A percentile compares a stretch with the other conserved stretches of the same genome.
phyloP scores from a whole-genome alignment of 345 rosid genomes.

The Hirschfeldia incana region DNA sequence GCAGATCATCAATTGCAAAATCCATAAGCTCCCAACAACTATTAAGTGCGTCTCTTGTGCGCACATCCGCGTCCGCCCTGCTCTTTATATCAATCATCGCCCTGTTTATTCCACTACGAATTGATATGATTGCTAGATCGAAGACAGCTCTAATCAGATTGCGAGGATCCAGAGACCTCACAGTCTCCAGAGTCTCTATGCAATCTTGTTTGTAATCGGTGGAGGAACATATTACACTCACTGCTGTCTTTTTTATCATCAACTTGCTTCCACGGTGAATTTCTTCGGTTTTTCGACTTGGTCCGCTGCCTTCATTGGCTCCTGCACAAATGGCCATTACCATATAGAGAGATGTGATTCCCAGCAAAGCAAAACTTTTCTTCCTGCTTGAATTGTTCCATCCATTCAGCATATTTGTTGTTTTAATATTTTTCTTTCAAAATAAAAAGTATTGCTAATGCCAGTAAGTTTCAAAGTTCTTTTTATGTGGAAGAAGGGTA shows the following conservation, averaged over 20 bases:
- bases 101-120: constrained; percentile 46
- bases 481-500: constrained; percentile 27
- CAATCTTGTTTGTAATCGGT: constrained; percentile 65
- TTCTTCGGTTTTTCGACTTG: constrained; percentile 1
- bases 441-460: neutral
- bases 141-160: constrained; percentile 56
- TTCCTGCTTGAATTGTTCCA: constrained; percentile 19
- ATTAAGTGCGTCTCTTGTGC: constrained; percentile 52
- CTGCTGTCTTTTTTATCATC: constrained; percentile 28
- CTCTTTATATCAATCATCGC: constrained; percentile 41
- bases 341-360: constrained; percentile 8
- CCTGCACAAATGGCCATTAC: neutral
- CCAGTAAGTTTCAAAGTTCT: constrained; percentile 3
- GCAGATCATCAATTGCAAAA: constrained; percentile 57
- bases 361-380: constrained; percentile 16
- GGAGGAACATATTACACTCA: constrained; percentile 58
- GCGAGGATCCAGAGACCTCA: constrained; percentile 53
- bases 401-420: constrained; percentile 16
- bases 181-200: constrained; percentile 38
- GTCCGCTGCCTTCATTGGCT: neutral
- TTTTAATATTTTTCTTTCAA: neutral
- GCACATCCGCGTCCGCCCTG: constrained; percentile 55
- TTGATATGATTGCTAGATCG: constrained; percentile 43
- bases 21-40: constrained; percentile 57
- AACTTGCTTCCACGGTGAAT: constrained; percentile 29